These are phyloP conservation scores for Hypoxylon subgilvum DNA, from an alignment of 495 filamentous ascomycete genomes.

Conservation along the genomic window DNA sequence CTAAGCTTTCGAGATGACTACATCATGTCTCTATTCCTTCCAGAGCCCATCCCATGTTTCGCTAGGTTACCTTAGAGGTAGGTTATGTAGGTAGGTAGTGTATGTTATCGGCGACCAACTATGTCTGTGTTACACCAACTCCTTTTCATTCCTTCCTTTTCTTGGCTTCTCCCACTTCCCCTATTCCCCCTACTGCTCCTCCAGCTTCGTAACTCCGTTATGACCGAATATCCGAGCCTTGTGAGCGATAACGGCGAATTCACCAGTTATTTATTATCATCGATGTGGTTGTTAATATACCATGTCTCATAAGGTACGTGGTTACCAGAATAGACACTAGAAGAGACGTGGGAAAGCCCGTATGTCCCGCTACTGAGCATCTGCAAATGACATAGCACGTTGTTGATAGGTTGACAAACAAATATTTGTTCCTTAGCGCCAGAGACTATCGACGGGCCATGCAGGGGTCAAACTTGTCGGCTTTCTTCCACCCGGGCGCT, in stretches of 20 bases:
- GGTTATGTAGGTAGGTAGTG: not conserved
- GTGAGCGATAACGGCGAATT: not conserved
- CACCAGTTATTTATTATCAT: not conserved
- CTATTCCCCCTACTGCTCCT: not conserved
- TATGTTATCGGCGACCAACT: conserved; percentile 4
- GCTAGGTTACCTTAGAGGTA: not conserved
- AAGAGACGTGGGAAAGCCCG: not conserved
- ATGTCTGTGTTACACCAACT: not conserved
- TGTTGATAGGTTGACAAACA: not conserved
- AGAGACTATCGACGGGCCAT: conserved; percentile 27
- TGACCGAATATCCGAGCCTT: not conserved
- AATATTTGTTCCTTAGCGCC: conserved; percentile 17
- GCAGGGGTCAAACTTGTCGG: conserved; percentile 20
- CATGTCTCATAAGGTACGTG: too few species aligned
- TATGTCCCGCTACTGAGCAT: not conserved
- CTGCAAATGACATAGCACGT: not conserved
- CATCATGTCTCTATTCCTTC: not conserved
- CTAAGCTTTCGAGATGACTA: too few species aligned
- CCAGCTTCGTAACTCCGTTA: not conserved
- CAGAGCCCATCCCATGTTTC: not conserved
- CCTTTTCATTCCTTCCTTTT: too few species aligned
- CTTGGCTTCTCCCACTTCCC: not conserved
- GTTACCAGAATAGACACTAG: too few species aligned
- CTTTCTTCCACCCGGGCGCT: conserved; percentile 21
- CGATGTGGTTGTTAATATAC: not conserved